A percentile compares a stretch with the other conserved stretches of the same genome.
phyloP scores from a whole-genome alignment of 352 stramenopile genomes.

The Pythium plurisporium region DNA sequence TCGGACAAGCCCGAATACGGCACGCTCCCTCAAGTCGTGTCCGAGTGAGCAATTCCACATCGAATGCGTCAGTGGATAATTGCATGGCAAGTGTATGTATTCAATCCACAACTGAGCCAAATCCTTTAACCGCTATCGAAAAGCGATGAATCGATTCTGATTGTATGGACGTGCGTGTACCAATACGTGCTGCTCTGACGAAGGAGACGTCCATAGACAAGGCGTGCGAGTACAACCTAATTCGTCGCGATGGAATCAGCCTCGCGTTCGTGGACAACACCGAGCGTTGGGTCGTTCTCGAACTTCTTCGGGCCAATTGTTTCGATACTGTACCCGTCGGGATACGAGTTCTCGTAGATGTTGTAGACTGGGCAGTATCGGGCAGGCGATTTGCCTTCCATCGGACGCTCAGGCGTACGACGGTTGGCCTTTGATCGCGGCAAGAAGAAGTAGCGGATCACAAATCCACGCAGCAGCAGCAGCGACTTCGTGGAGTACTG shows the following conservation, averaged over 20 bases:
- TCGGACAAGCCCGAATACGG: constrained; percentile 22
- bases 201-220: no score
- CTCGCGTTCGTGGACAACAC: constrained; percentile 1
- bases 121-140: no score
- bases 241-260: constrained; percentile 3
- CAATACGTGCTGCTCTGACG: neutral
- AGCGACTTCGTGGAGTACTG: neutral
- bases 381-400: neutral
- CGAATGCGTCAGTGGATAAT: no score
- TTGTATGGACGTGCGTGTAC: neutral
- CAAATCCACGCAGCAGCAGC: constrained; percentile 6
- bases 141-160: no score
- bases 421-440: neutral
- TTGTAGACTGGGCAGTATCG: constrained; percentile 8
- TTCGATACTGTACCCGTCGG: constrained; percentile 9
- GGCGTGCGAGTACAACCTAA: no score
- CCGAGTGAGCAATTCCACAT: constrained; percentile 2
- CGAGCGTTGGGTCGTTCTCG: constrained; percentile 11
- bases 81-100: no score
- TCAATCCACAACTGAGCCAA: no score
- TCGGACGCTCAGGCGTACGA: constrained; percentile 5
- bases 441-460: constrained; percentile 10
- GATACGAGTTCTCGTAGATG: constrained; percentile 8
- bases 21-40: constrained; percentile 22
- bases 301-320: constrained; percentile 8